Evolutionary conservation across 441 rosid genomes (phyloP).

Genomic region (Breynia disticha): DNA sequence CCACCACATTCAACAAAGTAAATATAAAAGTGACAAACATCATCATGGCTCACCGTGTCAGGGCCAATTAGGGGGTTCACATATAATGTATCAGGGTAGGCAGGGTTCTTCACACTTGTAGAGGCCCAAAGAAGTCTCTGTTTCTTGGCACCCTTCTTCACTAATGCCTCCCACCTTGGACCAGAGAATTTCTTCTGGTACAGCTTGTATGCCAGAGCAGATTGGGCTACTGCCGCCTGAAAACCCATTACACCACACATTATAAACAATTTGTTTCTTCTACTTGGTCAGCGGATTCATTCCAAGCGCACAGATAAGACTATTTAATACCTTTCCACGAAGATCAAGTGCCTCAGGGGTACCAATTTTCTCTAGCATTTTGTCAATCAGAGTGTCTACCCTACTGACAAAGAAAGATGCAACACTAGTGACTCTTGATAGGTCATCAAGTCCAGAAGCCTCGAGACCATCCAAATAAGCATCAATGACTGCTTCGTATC

Average conservation of each 20-base stretch:
- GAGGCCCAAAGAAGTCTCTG: conserved; percentile 97
- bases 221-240: conserved; percentile 98
- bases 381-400: conserved; percentile 90
- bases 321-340: conserved; percentile 71
- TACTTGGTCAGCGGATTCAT: not conserved
- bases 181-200: conserved; percentile 98
- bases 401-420: conserved; percentile 98
- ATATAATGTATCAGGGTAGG: conserved; percentile 80
- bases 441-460: conserved; percentile 83
- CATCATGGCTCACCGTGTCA: conserved; percentile 59
- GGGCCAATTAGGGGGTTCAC: conserved; percentile 92
- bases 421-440: conserved; percentile 90
- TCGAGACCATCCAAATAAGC: conserved; percentile 99
- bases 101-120: conserved; percentile 89
- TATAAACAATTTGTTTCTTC: conserved; percentile 1
- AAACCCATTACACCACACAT: conserved; percentile 11
- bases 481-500: conserved; percentile 95
- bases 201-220: conserved; percentile 79
- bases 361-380: conserved; percentile 86
- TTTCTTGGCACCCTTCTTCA: conserved; percentile 96
- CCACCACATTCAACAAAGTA: too few relatives aligned
- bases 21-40: not conserved
- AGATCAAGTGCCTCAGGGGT: conserved; percentile 92
- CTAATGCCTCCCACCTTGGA: conserved; percentile 94
- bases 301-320: not conserved